phyloP scores from a whole-genome alignment of 495 filamentous ascomycete species.

The Neurospora sp. region DNA sequence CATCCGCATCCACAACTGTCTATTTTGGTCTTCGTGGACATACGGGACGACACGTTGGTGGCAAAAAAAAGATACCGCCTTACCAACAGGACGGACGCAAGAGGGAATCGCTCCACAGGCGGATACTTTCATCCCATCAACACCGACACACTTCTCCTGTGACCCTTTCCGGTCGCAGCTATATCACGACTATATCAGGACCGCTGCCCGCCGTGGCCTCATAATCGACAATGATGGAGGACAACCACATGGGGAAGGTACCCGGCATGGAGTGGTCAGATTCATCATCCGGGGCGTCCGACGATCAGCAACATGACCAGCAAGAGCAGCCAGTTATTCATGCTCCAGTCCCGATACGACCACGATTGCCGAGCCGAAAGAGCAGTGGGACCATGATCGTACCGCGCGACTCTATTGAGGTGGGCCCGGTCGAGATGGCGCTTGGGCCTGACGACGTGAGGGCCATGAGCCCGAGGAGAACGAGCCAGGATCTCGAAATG shows the following conservation, averaged over 20 bases:
- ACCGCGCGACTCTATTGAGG: slow-evolving; percentile 57
- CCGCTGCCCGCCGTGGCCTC: neutral
- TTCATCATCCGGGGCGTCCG: slow-evolving; percentile 28
- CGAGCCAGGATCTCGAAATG: slow-evolving; percentile 76
- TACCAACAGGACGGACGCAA: neutral
- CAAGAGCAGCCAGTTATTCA: slow-evolving; percentile 22
- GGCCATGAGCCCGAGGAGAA: slow-evolving; percentile 88
- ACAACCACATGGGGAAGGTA: slow-evolving; percentile 5
- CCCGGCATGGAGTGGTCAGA: slow-evolving; percentile 23
- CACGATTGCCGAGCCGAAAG: slow-evolving; percentile 51
- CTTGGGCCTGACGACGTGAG: slow-evolving; percentile 79
- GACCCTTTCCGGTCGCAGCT: neutral
- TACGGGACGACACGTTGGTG: neutral
- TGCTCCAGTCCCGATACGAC: slow-evolving; percentile 36
- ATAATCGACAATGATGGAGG: slow-evolving; percentile 15
- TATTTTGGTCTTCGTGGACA: neutral
- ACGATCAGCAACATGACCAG: slow-evolving; percentile 16
- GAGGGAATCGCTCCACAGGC: neutral
- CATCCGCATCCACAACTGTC: neutral
- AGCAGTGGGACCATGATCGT: slow-evolving; percentile 75
- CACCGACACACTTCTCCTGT: neutral
- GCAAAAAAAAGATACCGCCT: neutral
- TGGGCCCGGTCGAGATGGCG: slow-evolving; percentile 52
- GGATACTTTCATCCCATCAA: neutral
- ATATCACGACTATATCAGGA: neutral